A percentile compares a stretch with the other conserved stretches of the same genome.
Conservation (phyloP, 148 eudicot species). For the Rhododendron ferrugineum region DNA sequence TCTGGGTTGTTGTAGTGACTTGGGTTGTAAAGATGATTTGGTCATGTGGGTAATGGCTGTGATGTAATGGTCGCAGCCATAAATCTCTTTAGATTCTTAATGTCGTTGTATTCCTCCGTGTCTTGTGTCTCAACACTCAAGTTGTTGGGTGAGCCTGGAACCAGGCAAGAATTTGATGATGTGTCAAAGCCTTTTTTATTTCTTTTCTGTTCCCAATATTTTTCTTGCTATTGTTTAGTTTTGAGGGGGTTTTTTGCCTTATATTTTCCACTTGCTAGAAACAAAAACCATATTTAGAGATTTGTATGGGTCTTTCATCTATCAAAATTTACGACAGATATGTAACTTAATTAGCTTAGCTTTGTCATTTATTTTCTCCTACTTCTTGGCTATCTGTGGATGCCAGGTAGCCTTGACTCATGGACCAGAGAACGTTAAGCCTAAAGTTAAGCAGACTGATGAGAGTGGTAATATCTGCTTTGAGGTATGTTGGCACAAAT, state of each 20-base stretch:
- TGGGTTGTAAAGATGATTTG: background rate
- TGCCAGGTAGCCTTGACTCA: constrained; percentile 93
- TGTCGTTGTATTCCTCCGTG: background rate
- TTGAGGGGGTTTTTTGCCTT: background rate
- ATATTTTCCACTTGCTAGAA: background rate
- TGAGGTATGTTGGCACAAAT: constrained; percentile 49
- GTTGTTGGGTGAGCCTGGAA: constrained; percentile 8
- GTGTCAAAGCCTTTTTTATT: background rate
- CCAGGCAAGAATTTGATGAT: background rate
- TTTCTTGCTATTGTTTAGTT: background rate
- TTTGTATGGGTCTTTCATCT: background rate
- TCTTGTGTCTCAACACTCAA: background rate
- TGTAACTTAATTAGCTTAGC: background rate
- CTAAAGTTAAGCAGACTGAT: constrained; percentile 80
- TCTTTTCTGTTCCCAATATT: background rate
- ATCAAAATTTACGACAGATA: background rate
- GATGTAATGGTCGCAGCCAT: background rate
- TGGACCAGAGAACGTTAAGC: constrained; percentile 98
- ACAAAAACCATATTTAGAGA: background rate
- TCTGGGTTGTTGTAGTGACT: background rate
- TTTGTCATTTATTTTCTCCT: background rate
- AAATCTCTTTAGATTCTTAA: background rate
- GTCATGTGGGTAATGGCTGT: background rate
- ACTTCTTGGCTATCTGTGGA: constrained; percentile 8
- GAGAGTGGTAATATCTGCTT: constrained; percentile 74